Conservation (phyloP, 2,329 filamentous ascomycete genomes). For the Pseudofabraea citricarpa region DNA sequence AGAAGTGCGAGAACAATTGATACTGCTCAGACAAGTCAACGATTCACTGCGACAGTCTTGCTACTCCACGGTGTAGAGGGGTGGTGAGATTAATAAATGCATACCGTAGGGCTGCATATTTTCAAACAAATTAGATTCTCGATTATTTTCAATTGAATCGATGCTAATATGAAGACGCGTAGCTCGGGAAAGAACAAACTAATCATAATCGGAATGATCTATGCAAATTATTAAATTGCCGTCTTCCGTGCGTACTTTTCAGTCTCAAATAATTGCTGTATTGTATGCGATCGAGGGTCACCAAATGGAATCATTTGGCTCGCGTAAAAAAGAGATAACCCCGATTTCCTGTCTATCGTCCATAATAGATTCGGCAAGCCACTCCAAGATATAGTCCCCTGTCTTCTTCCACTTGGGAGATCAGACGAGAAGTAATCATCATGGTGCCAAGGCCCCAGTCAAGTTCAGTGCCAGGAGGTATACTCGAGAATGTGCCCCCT, state of each 20-base stretch:
- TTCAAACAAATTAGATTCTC: too few species aligned
- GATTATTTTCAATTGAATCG: too few species aligned
- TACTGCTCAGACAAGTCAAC: too few species aligned
- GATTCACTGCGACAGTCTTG: too few species aligned
- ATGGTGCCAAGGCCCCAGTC: slow-evolving; percentile 37
- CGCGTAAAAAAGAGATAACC: slow-evolving; percentile 35
- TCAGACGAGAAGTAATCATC: slow-evolving; percentile 33
- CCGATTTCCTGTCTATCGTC: slow-evolving; percentile 34
- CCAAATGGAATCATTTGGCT: slow-evolving; percentile 38
- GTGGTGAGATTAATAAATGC: too few species aligned
- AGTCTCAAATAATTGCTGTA: slow-evolving; percentile 36
- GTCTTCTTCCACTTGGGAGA: slow-evolving; percentile 30
- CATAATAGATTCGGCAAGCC: slow-evolving; percentile 42
- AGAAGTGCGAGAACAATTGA: too few species aligned
- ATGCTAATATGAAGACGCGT: too few species aligned
- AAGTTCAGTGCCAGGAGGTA: slow-evolving; percentile 30
- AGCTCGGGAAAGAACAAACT: too few species aligned
- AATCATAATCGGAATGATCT: too few species aligned
- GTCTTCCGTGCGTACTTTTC: slow-evolving; percentile 34
- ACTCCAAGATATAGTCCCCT: slow-evolving; percentile 37
- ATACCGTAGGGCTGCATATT: too few species aligned
- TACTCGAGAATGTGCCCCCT: slow-evolving; percentile 20
- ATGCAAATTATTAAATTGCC: too few species aligned
- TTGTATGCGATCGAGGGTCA: slow-evolving; percentile 29
- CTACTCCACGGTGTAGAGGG: too few species aligned